A percentile compares a stretch with the other conserved stretches of the same genome.
Evolutionary conservation across 2,329 filamentous ascomycete species (phyloP).

Genomic region (Colletotrichum destructivum): DNA sequence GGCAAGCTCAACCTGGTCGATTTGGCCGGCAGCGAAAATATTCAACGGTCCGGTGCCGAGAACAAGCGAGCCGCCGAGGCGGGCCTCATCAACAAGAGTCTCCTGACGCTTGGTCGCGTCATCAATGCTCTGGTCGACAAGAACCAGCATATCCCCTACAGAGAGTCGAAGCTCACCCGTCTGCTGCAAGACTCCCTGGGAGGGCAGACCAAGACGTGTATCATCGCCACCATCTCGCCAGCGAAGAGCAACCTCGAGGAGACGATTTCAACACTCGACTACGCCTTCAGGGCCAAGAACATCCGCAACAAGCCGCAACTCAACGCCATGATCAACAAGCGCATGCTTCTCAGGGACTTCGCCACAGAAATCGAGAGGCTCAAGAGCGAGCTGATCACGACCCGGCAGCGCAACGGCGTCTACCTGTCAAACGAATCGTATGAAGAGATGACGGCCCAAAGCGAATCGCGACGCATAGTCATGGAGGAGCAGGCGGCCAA

Average conservation of each 20-base stretch:
- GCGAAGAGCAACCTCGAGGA: constrained; percentile 97
- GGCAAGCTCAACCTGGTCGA: constrained; percentile 98
- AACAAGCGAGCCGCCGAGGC: constrained; percentile 98
- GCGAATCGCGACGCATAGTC: constrained; percentile 91
- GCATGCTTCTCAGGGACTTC: constrained; percentile 91
- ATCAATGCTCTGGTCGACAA: constrained; percentile 98
- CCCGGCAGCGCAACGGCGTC: constrained; percentile 93
- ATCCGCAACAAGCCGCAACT: constrained; percentile 98
- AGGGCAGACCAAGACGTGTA: constrained; percentile 96
- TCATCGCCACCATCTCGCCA: constrained; percentile 96
- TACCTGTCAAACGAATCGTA: constrained; percentile 92
- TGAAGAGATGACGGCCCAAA: constrained; percentile 92
- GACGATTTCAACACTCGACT: constrained; percentile 97
- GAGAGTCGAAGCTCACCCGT: constrained; percentile 86
- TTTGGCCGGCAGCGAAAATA: constrained; percentile 97
- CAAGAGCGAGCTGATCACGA: constrained; percentile 93
- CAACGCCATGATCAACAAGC: constrained; percentile 93
- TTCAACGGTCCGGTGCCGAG: constrained; percentile 95
- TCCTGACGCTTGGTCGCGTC: constrained; percentile 93
- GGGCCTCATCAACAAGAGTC: constrained; percentile 97
- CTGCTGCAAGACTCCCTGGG: constrained; percentile 93
- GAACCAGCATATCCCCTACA: constrained; percentile 87
- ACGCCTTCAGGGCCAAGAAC: constrained; percentile 98
- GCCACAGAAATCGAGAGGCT: constrained; percentile 94
- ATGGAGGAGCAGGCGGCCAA: constrained; percentile 93